phyloP scores from a whole-genome alignment of 768 basidiomycete genomes.

The Auricularia heimuer region DNA sequence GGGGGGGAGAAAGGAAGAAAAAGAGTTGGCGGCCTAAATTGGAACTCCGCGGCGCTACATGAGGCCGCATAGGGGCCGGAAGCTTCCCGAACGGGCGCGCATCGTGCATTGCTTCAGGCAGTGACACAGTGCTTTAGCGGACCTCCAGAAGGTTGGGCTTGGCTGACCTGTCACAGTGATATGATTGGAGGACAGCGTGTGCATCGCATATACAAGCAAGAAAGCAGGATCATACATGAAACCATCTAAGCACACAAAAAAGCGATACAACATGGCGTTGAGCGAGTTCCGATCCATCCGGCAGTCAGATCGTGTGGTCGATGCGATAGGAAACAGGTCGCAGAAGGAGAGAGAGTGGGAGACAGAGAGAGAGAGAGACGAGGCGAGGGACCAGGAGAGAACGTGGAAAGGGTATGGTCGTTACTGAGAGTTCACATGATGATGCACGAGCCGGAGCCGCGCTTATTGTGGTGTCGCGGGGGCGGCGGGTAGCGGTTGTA shows the following conservation, averaged over 20 bases:
- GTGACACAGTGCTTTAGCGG: too few relatives aligned
- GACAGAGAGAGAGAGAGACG: not conserved
- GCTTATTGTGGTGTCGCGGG: constrained; percentile 19
- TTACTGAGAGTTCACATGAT: constrained; percentile 24
- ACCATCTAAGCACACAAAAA: not conserved
- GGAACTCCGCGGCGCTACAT: too few relatives aligned
- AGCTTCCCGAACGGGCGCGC: too few relatives aligned
- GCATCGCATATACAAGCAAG: not conserved
- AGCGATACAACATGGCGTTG: not conserved
- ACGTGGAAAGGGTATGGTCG: not conserved
- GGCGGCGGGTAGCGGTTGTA: constrained; percentile 46
- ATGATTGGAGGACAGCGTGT: not conserved
- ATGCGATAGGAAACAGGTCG: too few relatives aligned
- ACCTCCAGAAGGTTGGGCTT: not conserved
- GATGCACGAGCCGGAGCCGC: constrained; percentile 17
- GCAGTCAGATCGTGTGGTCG: not conserved
- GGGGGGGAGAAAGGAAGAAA: not conserved
- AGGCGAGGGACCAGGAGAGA: not conserved
- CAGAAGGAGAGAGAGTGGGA: not conserved
- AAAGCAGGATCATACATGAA: not conserved
- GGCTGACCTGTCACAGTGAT: not conserved
- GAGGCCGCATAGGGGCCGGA: too few relatives aligned
- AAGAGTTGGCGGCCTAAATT: not conserved
- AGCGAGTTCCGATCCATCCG: not conserved
- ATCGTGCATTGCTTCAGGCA: too few relatives aligned